Percentiles rank a stretch among this genome's conserved stretches.
phyloP scores from a whole-genome alignment of 441 rosid genomes.

The Arabidopsis lyrata region DNA sequence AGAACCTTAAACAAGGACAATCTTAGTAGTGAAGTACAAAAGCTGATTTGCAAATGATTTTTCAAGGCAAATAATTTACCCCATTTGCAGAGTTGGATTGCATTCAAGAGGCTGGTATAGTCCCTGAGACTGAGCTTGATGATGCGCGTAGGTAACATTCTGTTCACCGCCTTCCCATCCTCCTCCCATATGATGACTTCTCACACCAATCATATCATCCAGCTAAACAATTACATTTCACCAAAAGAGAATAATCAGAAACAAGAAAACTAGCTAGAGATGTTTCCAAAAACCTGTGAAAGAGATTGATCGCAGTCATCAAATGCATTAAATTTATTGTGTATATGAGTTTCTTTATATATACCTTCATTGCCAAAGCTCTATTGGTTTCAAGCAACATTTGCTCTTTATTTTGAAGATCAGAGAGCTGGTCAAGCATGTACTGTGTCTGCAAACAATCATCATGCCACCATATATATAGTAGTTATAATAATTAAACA shows the following conservation, averaged over 20 bases:
- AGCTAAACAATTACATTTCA: constrained; percentile 52
- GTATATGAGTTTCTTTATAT: neutral
- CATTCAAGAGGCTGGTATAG: constrained; percentile 83
- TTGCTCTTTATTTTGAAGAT: constrained; percentile 93
- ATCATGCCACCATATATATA: constrained; percentile 8
- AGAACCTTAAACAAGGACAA: neutral
- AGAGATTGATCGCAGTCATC: neutral
- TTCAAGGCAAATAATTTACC: constrained; percentile 54
- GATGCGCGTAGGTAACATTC: constrained; percentile 63
- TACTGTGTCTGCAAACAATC: constrained; percentile 71
- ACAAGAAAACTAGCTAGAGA: constrained; percentile 10
- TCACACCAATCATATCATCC: constrained; percentile 66
- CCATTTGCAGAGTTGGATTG: constrained; percentile 94
- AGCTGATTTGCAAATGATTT: neutral
- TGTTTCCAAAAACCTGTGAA: neutral
- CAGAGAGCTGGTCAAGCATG: constrained; percentile 95
- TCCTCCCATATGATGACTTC: constrained; percentile 56
- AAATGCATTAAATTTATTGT: neutral
- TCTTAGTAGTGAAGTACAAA: neutral
- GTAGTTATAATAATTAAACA: constrained; percentile 3
- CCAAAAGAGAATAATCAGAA: neutral
- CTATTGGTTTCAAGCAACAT: constrained; percentile 86
- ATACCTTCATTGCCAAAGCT: constrained; percentile 83
- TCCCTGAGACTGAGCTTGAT: constrained; percentile 74
- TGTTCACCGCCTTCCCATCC: constrained; percentile 85